These are phyloP conservation scores for Bipolaris gigantea DNA, from an alignment of 2,329 filamentous ascomycete species.

Conservation along the genomic window DNA sequence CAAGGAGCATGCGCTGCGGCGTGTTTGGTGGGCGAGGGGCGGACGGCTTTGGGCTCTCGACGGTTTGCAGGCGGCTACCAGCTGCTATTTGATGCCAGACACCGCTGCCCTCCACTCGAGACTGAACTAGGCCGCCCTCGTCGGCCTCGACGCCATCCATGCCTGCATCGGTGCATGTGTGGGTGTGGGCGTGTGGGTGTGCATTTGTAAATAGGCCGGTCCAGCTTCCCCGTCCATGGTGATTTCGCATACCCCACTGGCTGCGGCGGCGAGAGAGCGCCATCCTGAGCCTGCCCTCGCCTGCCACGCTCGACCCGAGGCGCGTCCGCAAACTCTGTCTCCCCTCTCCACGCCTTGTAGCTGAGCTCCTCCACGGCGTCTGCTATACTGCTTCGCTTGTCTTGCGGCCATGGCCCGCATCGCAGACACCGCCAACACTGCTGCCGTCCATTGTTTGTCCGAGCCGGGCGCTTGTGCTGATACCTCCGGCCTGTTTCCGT, in stretches of 20 bases:
- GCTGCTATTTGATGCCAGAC: slow-evolving; percentile 1
- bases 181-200: too few species aligned
- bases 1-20: too few species aligned
- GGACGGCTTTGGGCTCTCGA: background rate
- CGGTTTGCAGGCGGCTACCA: slow-evolving; percentile 1
- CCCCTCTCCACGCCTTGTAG: background rate
- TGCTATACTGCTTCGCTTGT: too few species aligned
- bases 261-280: too few species aligned
- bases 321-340: background rate
- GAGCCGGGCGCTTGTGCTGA: background rate
- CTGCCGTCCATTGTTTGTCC: too few species aligned
- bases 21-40: background rate
- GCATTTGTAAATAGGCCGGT: background rate
- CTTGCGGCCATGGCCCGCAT: too few species aligned
- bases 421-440: too few species aligned
- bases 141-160: background rate
- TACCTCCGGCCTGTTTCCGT: slow-evolving; percentile 2
- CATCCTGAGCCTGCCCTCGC: too few species aligned
- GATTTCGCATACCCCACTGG: too few species aligned
- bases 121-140: slow-evolving; percentile 8
- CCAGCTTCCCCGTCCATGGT: too few species aligned
- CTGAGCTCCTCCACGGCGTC: background rate
- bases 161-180: too few species aligned
- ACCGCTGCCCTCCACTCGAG: slow-evolving; percentile 1
- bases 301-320: background rate